Base-by-base conservation (phyloP, 1,284 basidiomycete species). In the Melampsora americana region DNA sequence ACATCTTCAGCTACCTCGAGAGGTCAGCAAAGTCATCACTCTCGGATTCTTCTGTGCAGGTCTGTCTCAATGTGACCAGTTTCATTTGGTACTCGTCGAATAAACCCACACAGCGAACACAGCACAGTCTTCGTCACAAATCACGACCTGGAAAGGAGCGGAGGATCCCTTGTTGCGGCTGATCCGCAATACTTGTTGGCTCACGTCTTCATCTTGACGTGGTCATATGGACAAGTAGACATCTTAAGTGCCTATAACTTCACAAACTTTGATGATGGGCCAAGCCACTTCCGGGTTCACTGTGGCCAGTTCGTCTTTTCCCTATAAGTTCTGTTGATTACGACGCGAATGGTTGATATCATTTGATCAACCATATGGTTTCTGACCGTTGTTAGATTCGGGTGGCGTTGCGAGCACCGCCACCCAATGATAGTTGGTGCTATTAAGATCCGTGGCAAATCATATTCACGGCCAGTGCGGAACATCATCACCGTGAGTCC, bases 391-490 rank as follows among this genome's bases (percentile, higher is more conserved):
- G 65, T 12, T 74, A 75, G 72, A 30, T 46, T 56, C 23, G 72
- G 72, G 16, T 75, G 72, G 72, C 66, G 72, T 12, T 67, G 72
- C 39, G 72, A 75, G 48, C 72, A 75, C 61, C 65, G 72, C 9
- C 65, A 68, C 23, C 56, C 66, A n/a, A 48, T 61, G 53, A 26
- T 75, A 26, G 32, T 75, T 42, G 72, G 72, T 7, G 72, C 72
- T 26, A 60, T 75, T 6, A 35, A 44, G 11, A 64, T 75, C 46
- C 65, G 72, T 60, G 59, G 50, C 32, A 64, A 32, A 32, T 35
- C 42, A 14, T 23, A 11, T 20, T 64, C 23, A 23, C 12, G 44
- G 44, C 72, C 72, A 12, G 66, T 75, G 18, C 32, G 44, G 20
- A 75, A 75, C 44, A 50, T 75, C 18, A 35, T 68, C 9, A 75